Conservation (phyloP, 2,329 filamentous ascomycete genomes). For the Graphilbum fragrans region DNA sequence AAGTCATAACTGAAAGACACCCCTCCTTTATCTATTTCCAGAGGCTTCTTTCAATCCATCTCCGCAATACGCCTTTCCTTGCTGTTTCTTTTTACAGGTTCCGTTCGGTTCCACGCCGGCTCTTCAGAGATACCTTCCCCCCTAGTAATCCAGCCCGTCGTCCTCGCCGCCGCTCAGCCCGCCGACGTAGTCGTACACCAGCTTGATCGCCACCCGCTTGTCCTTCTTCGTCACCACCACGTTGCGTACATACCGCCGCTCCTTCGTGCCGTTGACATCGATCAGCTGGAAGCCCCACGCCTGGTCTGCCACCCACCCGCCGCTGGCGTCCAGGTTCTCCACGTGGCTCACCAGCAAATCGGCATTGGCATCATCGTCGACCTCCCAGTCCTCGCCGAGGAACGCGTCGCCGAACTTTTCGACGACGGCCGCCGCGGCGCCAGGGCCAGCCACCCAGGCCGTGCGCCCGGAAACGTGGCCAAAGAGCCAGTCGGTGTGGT, state of each 20-base stretch:
- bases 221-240: constrained; percentile 38
- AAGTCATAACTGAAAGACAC: too few species aligned
- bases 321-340: constrained; percentile 33
- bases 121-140: too few species aligned
- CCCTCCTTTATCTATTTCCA: too few species aligned
- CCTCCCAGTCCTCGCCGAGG: constrained; percentile 36
- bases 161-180: constrained; percentile 6
- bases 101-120: too few species aligned
- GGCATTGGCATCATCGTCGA: constrained; percentile 48
- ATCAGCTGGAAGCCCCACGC: constrained; percentile 50
- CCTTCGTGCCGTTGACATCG: constrained; percentile 29
- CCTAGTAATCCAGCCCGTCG: constrained; percentile 7
- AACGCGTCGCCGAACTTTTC: constrained; percentile 38
- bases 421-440: constrained; percentile 29
- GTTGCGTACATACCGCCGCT: constrained; percentile 37
- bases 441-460: constrained; percentile 25
- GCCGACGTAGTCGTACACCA: constrained; percentile 42
- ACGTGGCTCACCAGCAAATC: constrained; percentile 55
- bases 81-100: too few species aligned
- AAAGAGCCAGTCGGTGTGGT: constrained; percentile 70
- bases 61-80: too few species aligned
- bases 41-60: too few species aligned
- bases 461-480: constrained; percentile 54
- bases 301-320: constrained; percentile 44
- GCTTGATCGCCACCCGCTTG: constrained; percentile 34